Percentiles rank a stretch among this genome's conserved stretches.
phyloP scores from a whole-genome alignment of 352 stramenopile genomes.

The Phytophthora sojae region DNA sequence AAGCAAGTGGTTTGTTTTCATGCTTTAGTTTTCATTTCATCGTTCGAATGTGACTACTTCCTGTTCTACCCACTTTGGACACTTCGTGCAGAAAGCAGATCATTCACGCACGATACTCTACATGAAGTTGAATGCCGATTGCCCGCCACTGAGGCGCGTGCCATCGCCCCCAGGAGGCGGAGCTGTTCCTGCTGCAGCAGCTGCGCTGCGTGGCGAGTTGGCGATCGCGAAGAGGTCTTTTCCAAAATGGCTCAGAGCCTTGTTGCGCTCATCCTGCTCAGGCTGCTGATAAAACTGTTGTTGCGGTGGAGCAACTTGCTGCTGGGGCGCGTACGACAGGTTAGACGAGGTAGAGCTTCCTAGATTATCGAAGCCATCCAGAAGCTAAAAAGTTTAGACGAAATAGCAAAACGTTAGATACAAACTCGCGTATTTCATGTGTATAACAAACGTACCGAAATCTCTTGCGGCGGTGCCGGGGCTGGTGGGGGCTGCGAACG shows the following conservation, averaged over 20 bases:
- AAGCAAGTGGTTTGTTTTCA: conserved; percentile 22
- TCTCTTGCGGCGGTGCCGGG: conserved; percentile 43
- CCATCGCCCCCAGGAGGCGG: conserved; percentile 23
- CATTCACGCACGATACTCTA: conserved; percentile 55
- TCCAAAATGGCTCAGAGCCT: conserved; percentile 78
- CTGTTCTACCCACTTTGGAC: conserved; percentile 11
- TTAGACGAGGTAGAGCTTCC: conserved; percentile 43
- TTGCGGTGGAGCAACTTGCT: conserved; percentile 30
- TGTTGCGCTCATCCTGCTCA: conserved; percentile 63
- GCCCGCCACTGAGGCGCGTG: conserved; percentile 40
- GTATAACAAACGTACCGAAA: conserved; percentile 56
- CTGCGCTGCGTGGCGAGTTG: conserved; percentile 73
- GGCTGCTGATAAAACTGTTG: conserved; percentile 46
- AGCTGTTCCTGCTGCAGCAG: conserved; percentile 15
- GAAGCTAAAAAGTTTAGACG: conserved; percentile 28
- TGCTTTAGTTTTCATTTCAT: conserved; percentile 27
- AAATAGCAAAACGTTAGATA: conserved; percentile 17
- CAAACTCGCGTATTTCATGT: conserved; percentile 10
- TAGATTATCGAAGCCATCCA: conserved; percentile 63
- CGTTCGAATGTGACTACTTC: conserved; percentile 15
- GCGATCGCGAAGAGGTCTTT: conserved; percentile 89
- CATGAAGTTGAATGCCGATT: conserved; percentile 91
- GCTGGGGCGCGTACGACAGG: conserved; percentile 45
- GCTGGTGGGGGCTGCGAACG: conserved; percentile 26
- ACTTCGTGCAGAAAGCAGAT: conserved; percentile 9